A percentile compares a stretch with the other conserved stretches of the same genome.
Evolutionary conservation across 2,329 filamentous ascomycete genomes (phyloP).

Genomic region (Monosporascus ibericus): DNA sequence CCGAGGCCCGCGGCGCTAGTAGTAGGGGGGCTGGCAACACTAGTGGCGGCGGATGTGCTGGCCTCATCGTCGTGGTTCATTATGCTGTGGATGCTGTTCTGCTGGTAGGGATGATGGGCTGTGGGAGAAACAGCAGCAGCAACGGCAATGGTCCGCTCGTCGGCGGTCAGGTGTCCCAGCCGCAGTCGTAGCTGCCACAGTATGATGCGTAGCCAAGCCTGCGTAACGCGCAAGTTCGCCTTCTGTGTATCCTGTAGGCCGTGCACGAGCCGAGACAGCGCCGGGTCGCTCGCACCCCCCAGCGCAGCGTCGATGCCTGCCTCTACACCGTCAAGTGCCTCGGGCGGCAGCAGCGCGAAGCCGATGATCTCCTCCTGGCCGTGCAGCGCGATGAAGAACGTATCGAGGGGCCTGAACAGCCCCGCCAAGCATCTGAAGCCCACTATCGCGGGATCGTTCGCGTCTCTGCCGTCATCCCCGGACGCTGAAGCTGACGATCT

Average conservation of each 20-base stretch:
- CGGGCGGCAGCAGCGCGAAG: slow-evolving; percentile 23
- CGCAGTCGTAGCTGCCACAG: slow-evolving; percentile 39
- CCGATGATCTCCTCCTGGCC: slow-evolving; percentile 29
- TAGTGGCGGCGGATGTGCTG: not conserved
- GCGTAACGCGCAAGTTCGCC: slow-evolving; percentile 37
- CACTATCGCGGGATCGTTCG: slow-evolving; percentile 21
- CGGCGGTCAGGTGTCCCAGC: slow-evolving; percentile 31
- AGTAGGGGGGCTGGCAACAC: no score
- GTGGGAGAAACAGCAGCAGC: no score
- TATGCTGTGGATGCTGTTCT: slow-evolving; percentile 7
- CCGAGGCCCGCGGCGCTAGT: no score
- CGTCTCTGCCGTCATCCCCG: slow-evolving; percentile 10
- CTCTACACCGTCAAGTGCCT: slow-evolving; percentile 30
- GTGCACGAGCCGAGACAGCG: not conserved
- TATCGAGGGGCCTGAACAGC: slow-evolving; percentile 36
- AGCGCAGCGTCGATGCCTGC: slow-evolving; percentile 30
- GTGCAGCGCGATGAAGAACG: slow-evolving; percentile 34
- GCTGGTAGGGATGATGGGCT: slow-evolving; percentile 18
- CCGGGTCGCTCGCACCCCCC: slow-evolving; percentile 16
- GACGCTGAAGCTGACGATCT: no score
- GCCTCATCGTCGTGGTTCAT: slow-evolving; percentile 1
- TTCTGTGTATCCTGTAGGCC: slow-evolving; percentile 37
- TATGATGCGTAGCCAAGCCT: slow-evolving; percentile 39
- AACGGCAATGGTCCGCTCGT: no score
- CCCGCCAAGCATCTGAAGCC: slow-evolving; percentile 35